These are phyloP conservation scores for Entoloma clypeatum DNA, from an alignment of 1,284 basidiomycete genomes.

Conservation along the genomic window DNA sequence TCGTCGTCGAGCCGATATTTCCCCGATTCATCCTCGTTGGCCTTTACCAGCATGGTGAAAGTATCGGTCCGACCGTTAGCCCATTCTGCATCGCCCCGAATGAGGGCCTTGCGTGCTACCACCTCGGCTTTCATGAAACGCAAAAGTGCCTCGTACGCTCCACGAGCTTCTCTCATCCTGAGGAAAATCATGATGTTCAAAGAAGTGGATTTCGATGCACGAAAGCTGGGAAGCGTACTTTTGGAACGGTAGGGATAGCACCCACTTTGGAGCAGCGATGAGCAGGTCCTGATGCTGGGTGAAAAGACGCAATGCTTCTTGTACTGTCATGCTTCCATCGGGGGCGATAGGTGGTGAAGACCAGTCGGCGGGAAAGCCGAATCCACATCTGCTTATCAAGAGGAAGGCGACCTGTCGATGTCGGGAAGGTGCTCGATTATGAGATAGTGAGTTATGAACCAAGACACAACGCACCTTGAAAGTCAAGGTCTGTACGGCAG, in stretches of 20 bases:
- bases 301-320: slow-evolving; percentile 41
- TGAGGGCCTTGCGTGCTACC: slow-evolving; percentile 31
- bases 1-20: slow-evolving; percentile 43
- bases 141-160: slow-evolving; percentile 29
- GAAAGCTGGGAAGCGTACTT: slow-evolving; percentile 26
- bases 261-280: slow-evolving; percentile 38
- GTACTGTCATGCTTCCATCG: slow-evolving; percentile 40
- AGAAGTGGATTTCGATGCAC: background rate
- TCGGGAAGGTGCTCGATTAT: no score
- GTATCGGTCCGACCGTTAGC: slow-evolving; percentile 32
- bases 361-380: slow-evolving; percentile 50
- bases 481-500: slow-evolving; percentile 38
- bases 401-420: slow-evolving; percentile 45
- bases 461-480: slow-evolving; percentile 35
- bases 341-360: slow-evolving; percentile 28
- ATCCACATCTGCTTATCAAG: slow-evolving; percentile 47
- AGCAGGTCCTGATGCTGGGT: slow-evolving; percentile 28
- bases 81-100: slow-evolving; percentile 21
- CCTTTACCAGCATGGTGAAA: slow-evolving; percentile 47
- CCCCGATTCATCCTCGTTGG: slow-evolving; percentile 43
- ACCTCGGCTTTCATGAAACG: slow-evolving; percentile 43
- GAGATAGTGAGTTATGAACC: background rate
- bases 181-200: no score
- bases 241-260: slow-evolving; percentile 39
- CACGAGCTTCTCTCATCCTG: slow-evolving; percentile 24